Evolutionary conservation across 208 protist genomes (phyloP), one percentile per base, ranked within the genome.

Genomic region (Leishmania arabica): DNA sequence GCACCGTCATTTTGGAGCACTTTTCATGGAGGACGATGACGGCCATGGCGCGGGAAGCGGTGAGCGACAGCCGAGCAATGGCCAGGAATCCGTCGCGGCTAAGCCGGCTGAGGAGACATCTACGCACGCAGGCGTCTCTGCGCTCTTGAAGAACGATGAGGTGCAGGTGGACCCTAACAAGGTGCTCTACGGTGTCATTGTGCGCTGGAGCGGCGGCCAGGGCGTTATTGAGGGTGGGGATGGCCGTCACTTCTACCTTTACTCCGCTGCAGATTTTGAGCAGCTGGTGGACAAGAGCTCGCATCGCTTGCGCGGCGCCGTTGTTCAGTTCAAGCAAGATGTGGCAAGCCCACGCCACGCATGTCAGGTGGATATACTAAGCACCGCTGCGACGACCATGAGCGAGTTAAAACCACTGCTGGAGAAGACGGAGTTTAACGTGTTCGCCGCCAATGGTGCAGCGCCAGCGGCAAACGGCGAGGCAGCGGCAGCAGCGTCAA

Each of bases 131-230:
- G 74, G 24, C 13, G 37, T 19, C 54, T 37, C 53, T 21, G 42
- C 74, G 56, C 37, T 19, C 53, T 51, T 24, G 53, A 58, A n/a
- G 31, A 40, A 45, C 66, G 73, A 86, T 37, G 71, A 71, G 42
- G 76, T 82, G 65, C 76, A 78, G 17, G 54, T 83, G 21, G 68
- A 89, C 42, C 90, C 92, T 13, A 79, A 86, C 19, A 86, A 79
- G 19, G 60, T 79, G 9, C 79, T 93, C 49, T 96, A 92, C 84
- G 95, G 95, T 77, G 95, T 98, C 7, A 79, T 98, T n/a, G 94
- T 93, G 27, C 92, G 95, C 47, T 98, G 95, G 93, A 96, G 93
- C 73, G 95, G 95, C 27, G 95, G 95, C 54, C 93, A 97, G 62
- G 95, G 95, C 51, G 87, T 92, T 13, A 68, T 98, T 37, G 93